Conservation (phyloP, 352 stramenopile genomes). For the Globisporangium alternatum region DNA sequence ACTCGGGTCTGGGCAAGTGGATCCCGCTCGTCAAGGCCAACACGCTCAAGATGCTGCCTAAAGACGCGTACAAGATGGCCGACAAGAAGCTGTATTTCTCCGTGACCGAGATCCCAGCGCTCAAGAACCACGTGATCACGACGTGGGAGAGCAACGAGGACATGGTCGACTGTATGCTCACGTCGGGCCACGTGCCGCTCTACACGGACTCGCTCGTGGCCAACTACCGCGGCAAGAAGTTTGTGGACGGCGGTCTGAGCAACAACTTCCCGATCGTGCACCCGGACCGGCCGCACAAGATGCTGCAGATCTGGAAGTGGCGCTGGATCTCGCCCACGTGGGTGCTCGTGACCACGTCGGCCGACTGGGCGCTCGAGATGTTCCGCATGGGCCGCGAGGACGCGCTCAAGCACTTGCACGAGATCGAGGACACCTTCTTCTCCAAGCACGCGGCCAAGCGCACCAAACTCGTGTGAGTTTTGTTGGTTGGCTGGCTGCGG, state of each 20-base stretch:
- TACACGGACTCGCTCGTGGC: constrained; percentile 69
- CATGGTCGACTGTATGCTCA: constrained; percentile 81
- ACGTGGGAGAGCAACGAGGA: constrained; percentile 76
- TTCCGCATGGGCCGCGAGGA: constrained; percentile 81
- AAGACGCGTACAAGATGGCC: constrained; percentile 56
- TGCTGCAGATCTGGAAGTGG: constrained; percentile 86
- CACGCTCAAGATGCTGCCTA: constrained; percentile 56
- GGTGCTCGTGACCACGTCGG: constrained; percentile 73
- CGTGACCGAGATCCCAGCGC: constrained; percentile 60
- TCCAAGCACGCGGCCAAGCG: constrained; percentile 6
- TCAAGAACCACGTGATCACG: constrained; percentile 73
- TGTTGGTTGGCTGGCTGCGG: background rate
- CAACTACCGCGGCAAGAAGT: constrained; percentile 66
- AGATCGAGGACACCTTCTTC: constrained; percentile 44
- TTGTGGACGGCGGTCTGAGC: constrained; percentile 69
- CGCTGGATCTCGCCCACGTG: constrained; percentile 73
- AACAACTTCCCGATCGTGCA: constrained; percentile 67
- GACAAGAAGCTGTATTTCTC: constrained; percentile 80
- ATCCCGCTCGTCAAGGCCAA: constrained; percentile 71
- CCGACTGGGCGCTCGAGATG: constrained; percentile 67
- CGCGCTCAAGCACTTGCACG: constrained; percentile 58
- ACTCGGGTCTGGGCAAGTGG: constrained; percentile 69
- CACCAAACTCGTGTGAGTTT: background rate
- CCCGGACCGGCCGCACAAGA: constrained; percentile 54
- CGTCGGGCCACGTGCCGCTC: constrained; percentile 63